Percentiles rank a stretch among this genome's conserved stretches.
Evolutionary conservation across 371 early-diverging fungal genomes (phyloP).

Genomic region (Apophysomyces trapeziformis): DNA sequence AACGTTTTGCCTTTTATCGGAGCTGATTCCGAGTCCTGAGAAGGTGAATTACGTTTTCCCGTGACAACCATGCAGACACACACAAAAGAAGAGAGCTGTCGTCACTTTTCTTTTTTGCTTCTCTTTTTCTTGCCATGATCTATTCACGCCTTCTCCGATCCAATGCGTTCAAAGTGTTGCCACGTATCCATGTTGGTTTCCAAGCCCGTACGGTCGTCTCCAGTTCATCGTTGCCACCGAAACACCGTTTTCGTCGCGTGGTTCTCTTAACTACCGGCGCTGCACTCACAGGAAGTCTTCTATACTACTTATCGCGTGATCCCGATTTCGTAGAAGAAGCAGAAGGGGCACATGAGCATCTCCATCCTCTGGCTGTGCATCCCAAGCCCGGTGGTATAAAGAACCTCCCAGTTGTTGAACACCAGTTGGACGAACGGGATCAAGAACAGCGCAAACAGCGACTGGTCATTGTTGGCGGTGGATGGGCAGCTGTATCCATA

Average conservation of each 20-base stretch:
- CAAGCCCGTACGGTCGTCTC: not conserved
- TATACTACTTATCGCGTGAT: conserved; percentile 33
- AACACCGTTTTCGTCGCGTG: not conserved
- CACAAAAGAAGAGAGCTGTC: too few relatives aligned
- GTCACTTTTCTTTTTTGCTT: not conserved
- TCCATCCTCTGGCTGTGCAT: conserved; percentile 36
- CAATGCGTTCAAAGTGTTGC: not conserved
- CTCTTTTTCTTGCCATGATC: not conserved
- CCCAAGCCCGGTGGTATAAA: conserved; percentile 44
- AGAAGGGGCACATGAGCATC: conserved; percentile 30
- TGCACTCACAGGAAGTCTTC: not conserved
- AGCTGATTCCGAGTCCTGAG: too few relatives aligned
- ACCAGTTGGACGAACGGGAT: conserved; percentile 32
- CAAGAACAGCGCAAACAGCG: conserved; percentile 53
- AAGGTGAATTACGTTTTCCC: too few relatives aligned
- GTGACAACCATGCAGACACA: too few relatives aligned
- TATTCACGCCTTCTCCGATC: not conserved
- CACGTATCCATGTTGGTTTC: not conserved
- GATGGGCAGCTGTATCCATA: conserved; percentile 74
- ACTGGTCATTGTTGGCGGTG: conserved; percentile 78
- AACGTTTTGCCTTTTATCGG: too few relatives aligned
- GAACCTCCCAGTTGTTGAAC: conserved; percentile 33
- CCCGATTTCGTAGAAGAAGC: conserved; percentile 24
- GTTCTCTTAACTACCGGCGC: not conserved
- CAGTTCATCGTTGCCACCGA: not conserved